Conservation (phyloP, 768 basidiomycete species). For the Hydnum rufescens region DNA sequence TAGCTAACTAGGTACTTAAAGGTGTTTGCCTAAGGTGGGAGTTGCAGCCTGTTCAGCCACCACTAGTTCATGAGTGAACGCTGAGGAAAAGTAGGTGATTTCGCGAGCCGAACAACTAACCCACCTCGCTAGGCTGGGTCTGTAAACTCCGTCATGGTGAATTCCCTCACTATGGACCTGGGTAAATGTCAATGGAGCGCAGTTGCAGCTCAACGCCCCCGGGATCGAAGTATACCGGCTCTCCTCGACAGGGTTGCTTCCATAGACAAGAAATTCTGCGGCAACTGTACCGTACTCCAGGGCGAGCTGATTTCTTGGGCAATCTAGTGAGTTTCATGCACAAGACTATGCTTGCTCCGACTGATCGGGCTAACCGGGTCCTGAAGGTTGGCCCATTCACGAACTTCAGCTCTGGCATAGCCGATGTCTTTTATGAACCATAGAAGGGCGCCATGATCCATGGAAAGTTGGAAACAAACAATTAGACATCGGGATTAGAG, state of each 20-base stretch:
- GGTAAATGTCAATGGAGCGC: constrained; percentile 95
- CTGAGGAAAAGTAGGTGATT: constrained; percentile 66
- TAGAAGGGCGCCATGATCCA: constrained; percentile 94
- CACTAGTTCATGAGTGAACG: constrained; percentile 82
- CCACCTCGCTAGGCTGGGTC: constrained; percentile 14
- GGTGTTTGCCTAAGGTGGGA: too few relatives aligned
- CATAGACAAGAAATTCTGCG: constrained; percentile 78
- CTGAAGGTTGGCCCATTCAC: constrained; percentile 65
- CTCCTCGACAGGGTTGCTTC: constrained; percentile 67
- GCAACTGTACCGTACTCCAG: constrained; percentile 87
- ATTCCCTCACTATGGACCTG: constrained; percentile 88
- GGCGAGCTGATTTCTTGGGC: constrained; percentile 83
- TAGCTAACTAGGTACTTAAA: too few relatives aligned
- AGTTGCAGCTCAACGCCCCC: constrained; percentile 82
- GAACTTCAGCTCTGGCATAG: constrained; percentile 93
- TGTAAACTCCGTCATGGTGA: constrained; percentile 84
- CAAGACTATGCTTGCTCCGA: constrained; percentile 14
- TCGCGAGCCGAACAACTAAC: too few relatives aligned
- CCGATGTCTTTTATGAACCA: constrained; percentile 97
- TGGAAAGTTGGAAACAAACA: constrained; percentile 90
- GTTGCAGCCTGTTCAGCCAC: constrained; percentile 80
- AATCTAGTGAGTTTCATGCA: constrained; percentile 9
- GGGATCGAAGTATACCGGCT: constrained; percentile 76
- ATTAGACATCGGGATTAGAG: constrained; percentile 78
- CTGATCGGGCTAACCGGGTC: constrained; percentile 51